Base-by-base conservation (phyloP, 805 yeast genomes). In the Metschnikowia cerradonensis region DNA sequence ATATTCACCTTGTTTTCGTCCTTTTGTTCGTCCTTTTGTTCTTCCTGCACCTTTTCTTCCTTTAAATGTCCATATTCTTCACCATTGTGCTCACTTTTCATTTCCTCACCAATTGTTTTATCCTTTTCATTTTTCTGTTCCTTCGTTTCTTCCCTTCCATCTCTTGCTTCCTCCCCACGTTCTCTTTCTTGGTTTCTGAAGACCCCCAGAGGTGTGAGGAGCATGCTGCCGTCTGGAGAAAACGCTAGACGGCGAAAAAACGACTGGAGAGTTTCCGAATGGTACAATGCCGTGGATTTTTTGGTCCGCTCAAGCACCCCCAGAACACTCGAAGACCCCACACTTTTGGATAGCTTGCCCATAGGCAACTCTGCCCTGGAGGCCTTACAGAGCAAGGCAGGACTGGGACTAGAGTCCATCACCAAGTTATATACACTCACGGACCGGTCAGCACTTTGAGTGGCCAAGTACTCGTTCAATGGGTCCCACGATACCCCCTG, bases 401-500 rank as follows among this genome's bases (percentile, higher is more conserved):
- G 77, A 15, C 22, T 26, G 13, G 31, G 41, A n/a, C 19, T 39
- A 26, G 31, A 14, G 32, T n/a, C 43, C 4, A 32, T 11, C 6
- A 14, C 38, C 34, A 52, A 34, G 30, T 47, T 31, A 31, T 50
- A 52, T n/a, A 94, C 71, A 55, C 82, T 83, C 11, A 92, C 84
- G 2, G 89, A 76, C 52, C 96, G 71, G 68, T 94, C 99, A 11
- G 97, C 95, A 23, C 94, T 83, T 65, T 91, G 97, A 6, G 96
- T 86, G 0, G 91, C 89, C 4, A 94, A 67, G 57, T 67, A 89
- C 64, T 86, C 81, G 55, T 86, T 83, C 48, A 73, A 64, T 6
- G 99, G 99, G 65, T 94, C 99, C 98, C 98, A 94, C 0, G 86
- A 76, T 4, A 94, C 92, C 2, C 99, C 99, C 67, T 94, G 99